A percentile compares a stretch with the other conserved stretches of the same genome.
phyloP scores from a whole-genome alignment of 1,284 basidiomycete species.

The Boletus semigastroideus region DNA sequence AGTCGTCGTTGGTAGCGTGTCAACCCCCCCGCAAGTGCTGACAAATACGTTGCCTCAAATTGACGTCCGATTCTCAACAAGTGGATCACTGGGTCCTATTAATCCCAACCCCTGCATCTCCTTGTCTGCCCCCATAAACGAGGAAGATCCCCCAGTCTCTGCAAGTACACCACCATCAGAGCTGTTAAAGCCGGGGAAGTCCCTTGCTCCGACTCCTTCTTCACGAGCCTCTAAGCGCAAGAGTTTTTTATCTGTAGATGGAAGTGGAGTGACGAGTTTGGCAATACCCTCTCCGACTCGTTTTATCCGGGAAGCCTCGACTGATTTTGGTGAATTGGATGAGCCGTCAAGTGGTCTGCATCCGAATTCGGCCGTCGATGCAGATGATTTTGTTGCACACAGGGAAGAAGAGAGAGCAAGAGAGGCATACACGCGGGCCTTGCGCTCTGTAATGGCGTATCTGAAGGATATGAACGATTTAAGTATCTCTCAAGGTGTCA shows the following conservation, averaged over 20 bases:
- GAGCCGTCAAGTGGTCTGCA: constrained; percentile 35
- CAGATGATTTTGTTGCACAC: constrained; percentile 41
- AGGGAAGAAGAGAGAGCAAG: constrained; percentile 69
- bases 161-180: constrained; percentile 2
- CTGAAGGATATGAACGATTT: constrained; percentile 94
- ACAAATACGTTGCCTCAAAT: constrained; percentile 54
- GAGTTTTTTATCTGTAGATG: constrained; percentile 83
- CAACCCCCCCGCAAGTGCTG: constrained; percentile 30
- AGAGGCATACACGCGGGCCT: constrained; percentile 71
- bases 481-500: constrained; percentile 54
- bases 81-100: constrained; percentile 53
- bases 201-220: constrained; percentile 48
- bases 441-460: constrained; percentile 92
- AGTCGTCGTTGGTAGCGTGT: constrained; percentile 4
- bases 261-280: constrained; percentile 50
- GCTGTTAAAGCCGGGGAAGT: constrained; percentile 33
- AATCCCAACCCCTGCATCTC: constrained; percentile 30
- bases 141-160: constrained; percentile 19
- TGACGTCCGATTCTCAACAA: constrained; percentile 68
- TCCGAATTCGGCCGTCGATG: constrained; percentile 49
- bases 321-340: constrained; percentile 41
- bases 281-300: constrained; percentile 60
- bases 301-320: constrained; percentile 55
- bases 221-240: constrained; percentile 66
- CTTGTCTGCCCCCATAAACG: constrained; percentile 27